Percentiles rank a stretch among this genome's conserved stretches.
These are phyloP conservation scores for Raddia guianensis DNA, from an alignment of 176 grass and related monocot genomes.

Conservation along the genomic window DNA sequence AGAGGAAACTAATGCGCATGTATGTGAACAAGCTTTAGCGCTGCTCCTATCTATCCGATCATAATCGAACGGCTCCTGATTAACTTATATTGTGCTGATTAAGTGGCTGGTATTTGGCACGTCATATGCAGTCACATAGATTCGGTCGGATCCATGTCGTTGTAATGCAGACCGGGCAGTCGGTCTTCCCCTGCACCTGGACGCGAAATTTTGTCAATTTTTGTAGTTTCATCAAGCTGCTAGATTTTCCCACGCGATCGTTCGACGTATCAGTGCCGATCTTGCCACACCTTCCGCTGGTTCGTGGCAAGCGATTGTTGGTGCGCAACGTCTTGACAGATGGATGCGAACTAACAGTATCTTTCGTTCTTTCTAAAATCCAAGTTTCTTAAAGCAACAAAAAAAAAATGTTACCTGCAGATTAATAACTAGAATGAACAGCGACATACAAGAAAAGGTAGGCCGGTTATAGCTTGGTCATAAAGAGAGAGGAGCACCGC, in stretches of 20 bases:
- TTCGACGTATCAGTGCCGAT: background rate
- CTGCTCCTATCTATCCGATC: background rate
- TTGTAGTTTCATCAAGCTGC: background rate
- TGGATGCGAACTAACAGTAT: too few relatives aligned
- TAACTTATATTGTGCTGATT: background rate
- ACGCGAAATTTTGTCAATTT: background rate
- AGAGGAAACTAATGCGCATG: too few relatives aligned
- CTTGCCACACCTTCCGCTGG: background rate
- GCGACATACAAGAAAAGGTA: background rate
- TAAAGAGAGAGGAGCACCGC: background rate
- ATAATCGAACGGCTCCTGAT: background rate
- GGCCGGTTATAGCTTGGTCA: background rate
- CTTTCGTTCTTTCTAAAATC: background rate
- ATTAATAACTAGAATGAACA: background rate
- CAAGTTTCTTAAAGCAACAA: too few relatives aligned
- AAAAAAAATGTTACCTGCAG: too few relatives aligned
- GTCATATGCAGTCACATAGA: background rate
- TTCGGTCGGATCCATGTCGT: slow-evolving; percentile 1
- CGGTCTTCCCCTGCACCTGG: slow-evolving; percentile 19
- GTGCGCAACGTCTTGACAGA: background rate
- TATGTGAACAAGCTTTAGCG: too few relatives aligned
- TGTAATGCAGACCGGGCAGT: slow-evolving; percentile 17
- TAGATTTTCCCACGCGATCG: background rate
- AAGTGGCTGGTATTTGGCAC: slow-evolving; percentile 19
- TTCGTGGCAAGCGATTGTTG: background rate